Evolutionary conservation across 2,329 filamentous ascomycete genomes (phyloP).

Genomic region (Clonostachys rosea): DNA sequence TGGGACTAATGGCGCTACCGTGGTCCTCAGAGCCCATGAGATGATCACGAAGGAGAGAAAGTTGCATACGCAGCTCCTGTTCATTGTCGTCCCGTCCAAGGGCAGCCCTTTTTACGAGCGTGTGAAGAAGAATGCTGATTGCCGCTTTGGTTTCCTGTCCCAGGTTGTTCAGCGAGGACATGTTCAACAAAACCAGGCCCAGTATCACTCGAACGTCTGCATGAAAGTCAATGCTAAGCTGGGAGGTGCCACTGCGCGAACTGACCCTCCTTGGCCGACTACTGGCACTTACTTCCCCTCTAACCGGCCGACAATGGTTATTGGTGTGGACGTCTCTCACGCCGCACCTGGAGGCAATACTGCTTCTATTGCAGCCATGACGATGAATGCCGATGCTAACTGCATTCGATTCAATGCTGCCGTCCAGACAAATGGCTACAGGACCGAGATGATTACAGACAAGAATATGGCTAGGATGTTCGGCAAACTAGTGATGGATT

Average conservation of each 20-base stretch:
- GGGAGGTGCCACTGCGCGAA: conserved; percentile 68
- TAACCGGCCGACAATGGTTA: conserved; percentile 65
- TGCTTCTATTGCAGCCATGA: conserved; percentile 83
- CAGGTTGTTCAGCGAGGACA: conserved; percentile 56
- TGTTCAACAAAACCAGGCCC: conserved; percentile 22
- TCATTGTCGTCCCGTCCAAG: conserved; percentile 72
- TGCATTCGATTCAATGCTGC: conserved; percentile 74
- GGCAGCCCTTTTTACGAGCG: conserved; percentile 72
- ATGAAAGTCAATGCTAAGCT: conserved; percentile 99
- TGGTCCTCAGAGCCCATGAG: too few relatives aligned
- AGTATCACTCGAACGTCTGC: conserved; percentile 89
- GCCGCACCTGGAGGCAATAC: conserved; percentile 60
- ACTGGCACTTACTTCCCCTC: conserved; percentile 25
- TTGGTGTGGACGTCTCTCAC: conserved; percentile 91
- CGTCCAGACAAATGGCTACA: conserved; percentile 77
- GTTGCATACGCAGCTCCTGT: conserved; percentile 65
- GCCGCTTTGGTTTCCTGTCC: conserved; percentile 75
- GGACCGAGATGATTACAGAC: conserved; percentile 72
- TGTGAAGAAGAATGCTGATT: conserved; percentile 87
- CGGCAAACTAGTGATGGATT: conserved; percentile 56
- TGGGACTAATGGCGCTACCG: too few relatives aligned
- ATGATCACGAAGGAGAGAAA: not conserved
- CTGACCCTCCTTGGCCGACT: conserved; percentile 20
- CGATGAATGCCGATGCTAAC: conserved; percentile 69
- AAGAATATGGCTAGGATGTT: conserved; percentile 65